Evolutionary conservation across 208 protist genomes (phyloP).

Genomic region (Leishmania braziliensis): DNA sequence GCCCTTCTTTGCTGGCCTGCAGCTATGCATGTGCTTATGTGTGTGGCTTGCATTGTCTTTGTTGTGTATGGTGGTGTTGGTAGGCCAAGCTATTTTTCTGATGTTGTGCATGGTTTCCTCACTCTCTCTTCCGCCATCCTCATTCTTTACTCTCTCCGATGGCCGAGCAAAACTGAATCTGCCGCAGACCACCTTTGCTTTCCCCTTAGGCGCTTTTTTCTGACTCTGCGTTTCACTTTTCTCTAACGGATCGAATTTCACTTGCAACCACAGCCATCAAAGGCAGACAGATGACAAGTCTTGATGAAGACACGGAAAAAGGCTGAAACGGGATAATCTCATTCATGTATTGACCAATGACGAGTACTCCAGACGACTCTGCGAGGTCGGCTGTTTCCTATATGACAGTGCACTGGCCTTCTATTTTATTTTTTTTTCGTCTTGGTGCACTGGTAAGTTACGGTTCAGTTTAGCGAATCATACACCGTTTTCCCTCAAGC

Average conservation of each 20-base stretch:
- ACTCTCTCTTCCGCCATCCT: neutral
- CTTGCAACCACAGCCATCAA: neutral
- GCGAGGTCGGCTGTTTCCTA: neutral
- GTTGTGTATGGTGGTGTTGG: neutral
- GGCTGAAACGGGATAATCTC: neutral
- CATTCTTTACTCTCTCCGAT: neutral
- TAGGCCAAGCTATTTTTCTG: neutral
- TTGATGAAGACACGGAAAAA: neutral
- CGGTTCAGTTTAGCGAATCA: neutral
- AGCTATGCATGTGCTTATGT: neutral
- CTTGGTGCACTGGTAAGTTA: neutral
- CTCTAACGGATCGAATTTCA: neutral
- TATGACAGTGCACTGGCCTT: neutral
- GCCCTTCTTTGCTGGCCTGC: neutral
- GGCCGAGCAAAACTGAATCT: neutral
- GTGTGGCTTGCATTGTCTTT: neutral
- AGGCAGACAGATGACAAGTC: neutral
- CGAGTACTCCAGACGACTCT: neutral
- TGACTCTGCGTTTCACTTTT: neutral
- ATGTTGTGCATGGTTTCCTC: neutral
- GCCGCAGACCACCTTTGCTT: neutral
- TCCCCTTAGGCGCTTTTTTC: neutral
- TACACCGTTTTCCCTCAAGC: neutral
- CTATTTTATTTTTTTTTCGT: constrained; percentile 13
- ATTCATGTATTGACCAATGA: neutral